Percentiles rank a stretch among this genome's conserved stretches.
Conservation (phyloP, 371 early-diverging fungal species). For the Apophysomyces ossiformis region DNA sequence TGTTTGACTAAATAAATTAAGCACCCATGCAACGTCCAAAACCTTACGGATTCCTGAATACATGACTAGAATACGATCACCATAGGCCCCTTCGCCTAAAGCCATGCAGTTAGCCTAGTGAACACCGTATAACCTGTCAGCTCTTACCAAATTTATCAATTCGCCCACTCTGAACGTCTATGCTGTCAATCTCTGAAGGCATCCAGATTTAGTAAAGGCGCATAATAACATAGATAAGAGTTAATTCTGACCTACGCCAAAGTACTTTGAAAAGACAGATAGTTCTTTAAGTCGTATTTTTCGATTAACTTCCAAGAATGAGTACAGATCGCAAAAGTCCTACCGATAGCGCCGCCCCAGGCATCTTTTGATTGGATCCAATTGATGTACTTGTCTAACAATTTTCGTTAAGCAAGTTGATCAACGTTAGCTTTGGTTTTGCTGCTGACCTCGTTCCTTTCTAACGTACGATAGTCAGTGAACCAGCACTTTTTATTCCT, state of each 20-base stretch:
- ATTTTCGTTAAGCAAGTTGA: background rate
- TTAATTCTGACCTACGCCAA: slow-evolving; percentile 47
- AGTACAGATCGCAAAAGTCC: background rate
- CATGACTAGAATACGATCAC: slow-evolving; percentile 54
- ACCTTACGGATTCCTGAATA: slow-evolving; percentile 69
- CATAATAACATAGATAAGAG: background rate
- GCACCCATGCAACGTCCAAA: background rate
- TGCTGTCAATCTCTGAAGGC: slow-evolving; percentile 58
- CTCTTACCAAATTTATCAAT: slow-evolving; percentile 60
- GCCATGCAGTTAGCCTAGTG: background rate
- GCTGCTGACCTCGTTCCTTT: background rate
- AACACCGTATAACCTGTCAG: background rate
- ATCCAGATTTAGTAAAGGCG: background rate
- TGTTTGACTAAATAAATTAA: slow-evolving; percentile 14
- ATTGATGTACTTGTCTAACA: slow-evolving; percentile 45
- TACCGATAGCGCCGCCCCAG: slow-evolving; percentile 73
- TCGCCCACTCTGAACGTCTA: slow-evolving; percentile 63
- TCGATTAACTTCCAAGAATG: background rate
- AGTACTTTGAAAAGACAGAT: slow-evolving; percentile 58
- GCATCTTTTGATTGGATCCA: slow-evolving; percentile 57
- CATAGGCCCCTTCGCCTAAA: slow-evolving; percentile 55
- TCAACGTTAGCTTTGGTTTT: too few relatives aligned
- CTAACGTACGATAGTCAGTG: background rate
- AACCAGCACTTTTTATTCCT: background rate
- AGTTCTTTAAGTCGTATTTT: slow-evolving; percentile 39